These are phyloP conservation scores for Urtica urens DNA, from an alignment of 306 rosid species.

Conservation along the genomic window DNA sequence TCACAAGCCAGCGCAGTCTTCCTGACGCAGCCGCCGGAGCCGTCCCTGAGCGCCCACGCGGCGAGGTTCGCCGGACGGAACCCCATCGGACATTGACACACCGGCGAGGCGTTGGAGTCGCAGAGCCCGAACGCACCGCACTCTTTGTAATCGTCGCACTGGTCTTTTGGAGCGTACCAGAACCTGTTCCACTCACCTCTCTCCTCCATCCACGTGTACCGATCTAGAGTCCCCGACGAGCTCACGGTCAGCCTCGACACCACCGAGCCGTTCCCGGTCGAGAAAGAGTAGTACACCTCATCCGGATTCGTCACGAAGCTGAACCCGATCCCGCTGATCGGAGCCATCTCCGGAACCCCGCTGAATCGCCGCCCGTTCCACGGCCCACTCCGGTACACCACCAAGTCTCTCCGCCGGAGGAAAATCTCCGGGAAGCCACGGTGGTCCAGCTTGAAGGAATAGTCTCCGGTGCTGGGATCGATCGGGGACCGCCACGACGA, in stretches of 20 bases:
- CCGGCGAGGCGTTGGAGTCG: constrained; percentile 46
- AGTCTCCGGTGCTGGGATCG: constrained; percentile 52
- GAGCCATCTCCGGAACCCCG: constrained; percentile 58
- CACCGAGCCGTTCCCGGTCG: constrained; percentile 3
- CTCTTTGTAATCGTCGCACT: constrained; percentile 27
- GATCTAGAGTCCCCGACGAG: constrained; percentile 24
- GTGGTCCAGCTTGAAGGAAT: constrained; percentile 28
- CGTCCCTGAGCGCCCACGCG: constrained; percentile 67
- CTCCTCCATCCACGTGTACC: constrained; percentile 34
- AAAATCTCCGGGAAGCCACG: constrained; percentile 51
- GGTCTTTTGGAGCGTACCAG: constrained; percentile 67
- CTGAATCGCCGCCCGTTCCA: constrained; percentile 72
- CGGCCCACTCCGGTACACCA: constrained; percentile 46
- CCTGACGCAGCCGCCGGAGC: constrained; percentile 68
- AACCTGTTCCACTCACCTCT: constrained; percentile 29
- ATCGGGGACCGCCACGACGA: constrained; percentile 37
- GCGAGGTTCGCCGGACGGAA: constrained; percentile 40
- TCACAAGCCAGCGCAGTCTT: constrained; percentile 28
- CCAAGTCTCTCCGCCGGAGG: background rate
- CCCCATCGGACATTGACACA: constrained; percentile 49
- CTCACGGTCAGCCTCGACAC: constrained; percentile 31
- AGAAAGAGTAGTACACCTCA: constrained; percentile 36
- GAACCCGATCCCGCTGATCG: constrained; percentile 19
- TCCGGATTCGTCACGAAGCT: constrained; percentile 19
- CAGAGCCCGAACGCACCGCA: constrained; percentile 65